Evolutionary conservation across 805 yeast species (phyloP).

Genomic region (Suhomyces tanzawaensis): DNA sequence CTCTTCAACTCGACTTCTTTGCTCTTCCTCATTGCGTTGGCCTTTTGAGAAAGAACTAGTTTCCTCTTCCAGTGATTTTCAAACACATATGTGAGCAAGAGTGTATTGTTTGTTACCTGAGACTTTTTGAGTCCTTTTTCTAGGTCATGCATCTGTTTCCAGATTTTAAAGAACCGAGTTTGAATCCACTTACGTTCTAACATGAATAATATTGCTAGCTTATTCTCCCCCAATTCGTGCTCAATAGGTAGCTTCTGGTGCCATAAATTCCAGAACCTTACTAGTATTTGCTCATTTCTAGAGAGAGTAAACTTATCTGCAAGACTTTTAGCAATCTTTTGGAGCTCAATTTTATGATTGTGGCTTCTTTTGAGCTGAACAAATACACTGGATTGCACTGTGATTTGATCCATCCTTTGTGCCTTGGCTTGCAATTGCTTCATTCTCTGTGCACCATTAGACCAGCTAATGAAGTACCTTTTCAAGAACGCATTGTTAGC

Average conservation of each 20-base stretch:
- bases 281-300: background rate
- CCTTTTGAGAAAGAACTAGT: background rate
- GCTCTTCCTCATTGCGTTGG: slow-evolving; percentile 1
- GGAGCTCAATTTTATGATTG: background rate
- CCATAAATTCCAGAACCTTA: slow-evolving; percentile 10
- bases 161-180: slow-evolving; percentile 13
- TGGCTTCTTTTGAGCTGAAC: background rate
- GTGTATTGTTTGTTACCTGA: slow-evolving; percentile 4
- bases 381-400: background rate
- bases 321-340: background rate
- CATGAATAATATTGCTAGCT: slow-evolving; percentile 5
- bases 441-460: background rate
- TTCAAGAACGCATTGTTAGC: background rate
- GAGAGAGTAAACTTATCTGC: background rate
- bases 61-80: slow-evolving; percentile 16
- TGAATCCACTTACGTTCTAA: slow-evolving; percentile 16
- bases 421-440: background rate
- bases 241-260: slow-evolving; percentile 4
- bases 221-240: background rate
- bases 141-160: slow-evolving; percentile 12
- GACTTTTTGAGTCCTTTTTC: slow-evolving; percentile 3
- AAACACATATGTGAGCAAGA: slow-evolving; percentile 11
- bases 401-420: background rate
- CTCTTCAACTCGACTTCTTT: slow-evolving; percentile 7
- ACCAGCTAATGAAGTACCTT: background rate